phyloP scores from a whole-genome alignment of 768 basidiomycete species.

The Macrocybe gigantea region DNA sequence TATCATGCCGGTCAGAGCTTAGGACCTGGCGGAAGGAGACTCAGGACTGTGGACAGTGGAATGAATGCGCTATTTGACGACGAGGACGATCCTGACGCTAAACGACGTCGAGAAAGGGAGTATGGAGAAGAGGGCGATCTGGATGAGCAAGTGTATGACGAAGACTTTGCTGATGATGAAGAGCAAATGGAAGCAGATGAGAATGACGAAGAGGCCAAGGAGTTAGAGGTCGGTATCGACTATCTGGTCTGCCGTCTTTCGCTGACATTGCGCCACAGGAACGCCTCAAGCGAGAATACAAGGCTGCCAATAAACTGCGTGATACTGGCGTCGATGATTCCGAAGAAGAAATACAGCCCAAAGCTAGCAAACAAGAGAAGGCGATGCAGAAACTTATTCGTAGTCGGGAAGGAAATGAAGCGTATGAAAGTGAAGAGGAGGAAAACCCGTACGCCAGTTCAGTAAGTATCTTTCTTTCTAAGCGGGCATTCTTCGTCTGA shows the following conservation, averaged over 20 bases:
- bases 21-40: conserved; percentile 61
- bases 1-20: conserved; percentile 48
- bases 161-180: conserved; percentile 84
- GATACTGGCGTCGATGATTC: conserved; percentile 69
- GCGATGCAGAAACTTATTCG: conserved; percentile 83
- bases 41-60: conserved; percentile 67
- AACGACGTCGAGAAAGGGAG: conserved; percentile 47
- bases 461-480: conserved; percentile 33
- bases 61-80: conserved; percentile 58
- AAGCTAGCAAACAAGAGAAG: conserved; percentile 64
- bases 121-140: conserved; percentile 73
- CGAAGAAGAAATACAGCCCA: conserved; percentile 62
- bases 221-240: conserved; percentile 54
- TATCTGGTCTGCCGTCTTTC: conserved; percentile 1
- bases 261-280: conserved; percentile 41
- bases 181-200: conserved; percentile 69
- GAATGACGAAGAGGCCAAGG: conserved; percentile 82
- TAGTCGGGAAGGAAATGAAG: conserved; percentile 76
- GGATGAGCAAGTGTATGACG: conserved; percentile 80
- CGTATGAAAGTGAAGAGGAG: conserved; percentile 80
- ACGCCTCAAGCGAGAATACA: conserved; percentile 79
- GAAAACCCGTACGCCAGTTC: conserved; percentile 80
- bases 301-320: conserved; percentile 66
- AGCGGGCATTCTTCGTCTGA: background rate
- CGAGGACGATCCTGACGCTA: conserved; percentile 51